phyloP scores from a whole-genome alignment of 2,329 filamentous ascomycete genomes.

The Penicillium hesseltinei region DNA sequence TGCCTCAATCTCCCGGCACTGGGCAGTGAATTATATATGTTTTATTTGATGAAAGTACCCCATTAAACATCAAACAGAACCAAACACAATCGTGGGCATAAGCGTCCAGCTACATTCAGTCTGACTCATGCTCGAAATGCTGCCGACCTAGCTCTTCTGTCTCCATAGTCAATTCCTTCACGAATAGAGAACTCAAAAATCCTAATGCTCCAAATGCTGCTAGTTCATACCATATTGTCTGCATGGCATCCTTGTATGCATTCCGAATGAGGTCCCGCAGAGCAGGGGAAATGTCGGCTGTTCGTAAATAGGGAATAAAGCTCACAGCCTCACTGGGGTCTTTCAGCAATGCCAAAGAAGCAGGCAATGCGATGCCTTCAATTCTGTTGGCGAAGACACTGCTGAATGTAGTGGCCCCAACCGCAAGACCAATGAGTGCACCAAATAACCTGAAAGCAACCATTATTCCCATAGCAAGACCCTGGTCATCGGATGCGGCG shows the following conservation, averaged over 20 bases:
- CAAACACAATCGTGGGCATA: not conserved
- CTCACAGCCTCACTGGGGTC: not conserved
- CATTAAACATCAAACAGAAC: not conserved
- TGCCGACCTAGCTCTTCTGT: no score
- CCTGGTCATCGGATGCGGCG: not conserved
- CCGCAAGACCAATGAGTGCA: no score
- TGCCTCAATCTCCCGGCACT: not conserved
- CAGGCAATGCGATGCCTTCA: not conserved
- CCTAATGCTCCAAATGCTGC: no score
- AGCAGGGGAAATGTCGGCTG: not conserved
- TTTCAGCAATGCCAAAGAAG: conserved; percentile 1
- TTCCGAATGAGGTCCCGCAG: not conserved
- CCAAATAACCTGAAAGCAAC: not conserved
- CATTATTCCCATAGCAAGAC: not conserved
- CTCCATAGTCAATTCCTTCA: no score
- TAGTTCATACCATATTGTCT: no score
- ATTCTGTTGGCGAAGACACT: no score
- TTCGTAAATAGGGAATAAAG: not conserved
- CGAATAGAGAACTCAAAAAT: no score
- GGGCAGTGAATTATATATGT: no score
- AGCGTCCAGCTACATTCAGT: not conserved
- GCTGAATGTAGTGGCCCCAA: no score
- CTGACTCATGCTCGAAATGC: no score
- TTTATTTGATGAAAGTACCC: not conserved
- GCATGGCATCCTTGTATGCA: not conserved